phyloP scores from a whole-genome alignment of 2,329 filamentous ascomycete genomes.

The Fusarium penzigii region DNA sequence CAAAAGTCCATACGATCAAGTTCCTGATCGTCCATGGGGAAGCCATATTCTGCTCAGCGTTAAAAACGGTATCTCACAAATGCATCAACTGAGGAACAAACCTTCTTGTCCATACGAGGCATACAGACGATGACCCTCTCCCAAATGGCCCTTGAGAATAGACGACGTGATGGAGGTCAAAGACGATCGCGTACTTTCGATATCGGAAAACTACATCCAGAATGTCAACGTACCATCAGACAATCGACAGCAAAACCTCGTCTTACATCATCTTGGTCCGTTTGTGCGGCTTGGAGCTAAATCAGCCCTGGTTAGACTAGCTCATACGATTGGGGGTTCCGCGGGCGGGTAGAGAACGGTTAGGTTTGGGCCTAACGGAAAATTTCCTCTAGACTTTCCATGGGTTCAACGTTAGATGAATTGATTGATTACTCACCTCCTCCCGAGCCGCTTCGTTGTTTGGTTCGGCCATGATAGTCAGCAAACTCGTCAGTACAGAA shows the following conservation, averaged over 20 bases:
- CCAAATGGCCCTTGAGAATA: conserved; percentile 25
- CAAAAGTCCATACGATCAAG: conserved; percentile 41
- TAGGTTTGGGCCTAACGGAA: too few species aligned
- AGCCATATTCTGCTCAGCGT: conserved; percentile 34
- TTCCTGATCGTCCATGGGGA: conserved; percentile 42
- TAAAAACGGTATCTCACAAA: too few species aligned
- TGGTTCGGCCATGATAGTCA: too few species aligned
- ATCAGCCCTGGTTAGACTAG: neutral
- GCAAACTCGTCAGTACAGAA: too few species aligned
- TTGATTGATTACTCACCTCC: neutral
- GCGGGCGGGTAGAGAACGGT: neutral
- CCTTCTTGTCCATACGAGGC: conserved; percentile 36
- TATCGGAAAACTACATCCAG: conserved; percentile 4
- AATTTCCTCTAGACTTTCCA: too few species aligned
- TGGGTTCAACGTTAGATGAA: neutral
- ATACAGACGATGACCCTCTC: conserved; percentile 34
- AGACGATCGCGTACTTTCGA: conserved; percentile 20
- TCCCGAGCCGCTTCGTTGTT: too few species aligned
- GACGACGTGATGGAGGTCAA: conserved; percentile 34
- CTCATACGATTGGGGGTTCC: neutral
- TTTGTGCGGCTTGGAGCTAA: neutral
- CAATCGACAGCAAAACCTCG: neutral
- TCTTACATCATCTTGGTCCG: neutral
- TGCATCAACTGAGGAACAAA: conserved; percentile 3
- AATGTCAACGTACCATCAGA: neutral